Evolutionary conservation across 306 rosid genomes (phyloP).

Genomic region (Lathyrus oleraceus): DNA sequence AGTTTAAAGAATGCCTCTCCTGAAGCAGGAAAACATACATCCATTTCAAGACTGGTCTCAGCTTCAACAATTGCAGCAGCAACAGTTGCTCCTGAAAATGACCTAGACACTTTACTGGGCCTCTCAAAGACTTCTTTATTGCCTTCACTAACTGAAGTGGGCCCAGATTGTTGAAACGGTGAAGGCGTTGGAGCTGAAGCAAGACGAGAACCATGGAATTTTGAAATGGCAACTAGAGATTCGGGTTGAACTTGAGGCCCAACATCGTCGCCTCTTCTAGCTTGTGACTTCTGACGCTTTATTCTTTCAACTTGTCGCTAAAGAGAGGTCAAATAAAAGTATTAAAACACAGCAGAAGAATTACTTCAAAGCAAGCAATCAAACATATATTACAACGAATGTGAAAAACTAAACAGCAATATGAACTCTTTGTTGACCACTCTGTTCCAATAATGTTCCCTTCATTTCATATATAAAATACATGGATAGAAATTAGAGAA

Average conservation of each 20-base stretch:
- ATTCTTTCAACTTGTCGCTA: slow-evolving; percentile 89
- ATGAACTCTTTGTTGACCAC: slow-evolving; percentile 7
- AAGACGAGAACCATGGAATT: slow-evolving; percentile 89
- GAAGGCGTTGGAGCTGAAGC: slow-evolving; percentile 82
- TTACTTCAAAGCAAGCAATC: slow-evolving; percentile 7
- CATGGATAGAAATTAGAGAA: slow-evolving; percentile 3
- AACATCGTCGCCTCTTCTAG: slow-evolving; percentile 82
- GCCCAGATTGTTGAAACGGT: slow-evolving; percentile 62
- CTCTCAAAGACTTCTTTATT: slow-evolving; percentile 40
- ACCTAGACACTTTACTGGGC: slow-evolving; percentile 57
- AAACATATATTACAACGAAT: slow-evolving; percentile 11
- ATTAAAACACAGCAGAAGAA: slow-evolving; percentile 11
- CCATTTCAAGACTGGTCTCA: slow-evolving; percentile 69
- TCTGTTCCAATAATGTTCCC: slow-evolving; percentile 5
- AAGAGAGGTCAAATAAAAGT: slow-evolving; percentile 1
- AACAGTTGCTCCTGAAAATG: slow-evolving; percentile 55
- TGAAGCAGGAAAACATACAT: slow-evolving; percentile 68
- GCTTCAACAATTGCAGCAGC: slow-evolving; percentile 96
- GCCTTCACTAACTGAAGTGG: slow-evolving; percentile 31
- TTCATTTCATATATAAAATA: background rate
- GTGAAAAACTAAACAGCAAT: slow-evolving; percentile 4
- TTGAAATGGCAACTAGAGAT: slow-evolving; percentile 71
- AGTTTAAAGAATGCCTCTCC: slow-evolving; percentile 50
- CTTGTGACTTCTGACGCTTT: slow-evolving; percentile 79
- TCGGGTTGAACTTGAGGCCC: slow-evolving; percentile 75